Evolutionary conservation across 1,284 basidiomycete species (phyloP).

Genomic region (Gymnopus androsaceus): DNA sequence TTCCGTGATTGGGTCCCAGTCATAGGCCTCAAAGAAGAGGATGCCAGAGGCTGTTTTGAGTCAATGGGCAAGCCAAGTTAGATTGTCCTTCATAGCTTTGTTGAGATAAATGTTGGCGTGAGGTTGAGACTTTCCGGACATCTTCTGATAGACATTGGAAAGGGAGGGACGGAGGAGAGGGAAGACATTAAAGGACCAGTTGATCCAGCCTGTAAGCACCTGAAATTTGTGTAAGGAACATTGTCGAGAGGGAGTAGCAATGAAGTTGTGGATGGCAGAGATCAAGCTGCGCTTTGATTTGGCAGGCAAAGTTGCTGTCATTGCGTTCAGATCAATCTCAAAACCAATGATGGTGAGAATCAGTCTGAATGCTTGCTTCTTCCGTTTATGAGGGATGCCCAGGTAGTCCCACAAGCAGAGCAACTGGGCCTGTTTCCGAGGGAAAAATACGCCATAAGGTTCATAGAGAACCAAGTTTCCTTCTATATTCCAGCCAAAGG

Average conservation of each 20-base stretch:
- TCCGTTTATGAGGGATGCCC: too few relatives aligned
- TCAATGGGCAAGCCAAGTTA: slow-evolving; percentile 34
- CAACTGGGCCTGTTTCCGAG: slow-evolving; percentile 25
- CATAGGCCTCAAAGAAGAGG: slow-evolving; percentile 26
- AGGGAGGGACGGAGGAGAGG: slow-evolving; percentile 30
- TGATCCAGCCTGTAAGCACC: slow-evolving; percentile 28
- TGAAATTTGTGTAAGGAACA: slow-evolving; percentile 31
- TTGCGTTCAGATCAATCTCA: slow-evolving; percentile 29
- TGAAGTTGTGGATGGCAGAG: slow-evolving; percentile 19
- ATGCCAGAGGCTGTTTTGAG: slow-evolving; percentile 28
- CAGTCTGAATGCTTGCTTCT: slow-evolving; percentile 32
- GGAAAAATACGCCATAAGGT: slow-evolving; percentile 27
- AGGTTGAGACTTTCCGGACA: slow-evolving; percentile 23
- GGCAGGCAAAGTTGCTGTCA: slow-evolving; percentile 26
- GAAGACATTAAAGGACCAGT: slow-evolving; percentile 36
- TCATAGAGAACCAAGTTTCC: slow-evolving; percentile 24
- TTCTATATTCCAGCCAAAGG: slow-evolving; percentile 20
- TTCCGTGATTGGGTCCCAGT: slow-evolving; percentile 24
- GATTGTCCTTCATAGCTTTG: slow-evolving; percentile 21
- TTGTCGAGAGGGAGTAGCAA: slow-evolving; percentile 9
- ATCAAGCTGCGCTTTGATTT: slow-evolving; percentile 20
- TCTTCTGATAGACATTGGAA: slow-evolving; percentile 36
- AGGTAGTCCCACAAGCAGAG: slow-evolving; percentile 38
- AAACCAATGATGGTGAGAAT: slow-evolving; percentile 34
- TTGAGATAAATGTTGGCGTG: slow-evolving; percentile 33